Conservation (phyloP, 2,329 filamentous ascomycete genomes). For the Gnomoniopsis sp. region DNA sequence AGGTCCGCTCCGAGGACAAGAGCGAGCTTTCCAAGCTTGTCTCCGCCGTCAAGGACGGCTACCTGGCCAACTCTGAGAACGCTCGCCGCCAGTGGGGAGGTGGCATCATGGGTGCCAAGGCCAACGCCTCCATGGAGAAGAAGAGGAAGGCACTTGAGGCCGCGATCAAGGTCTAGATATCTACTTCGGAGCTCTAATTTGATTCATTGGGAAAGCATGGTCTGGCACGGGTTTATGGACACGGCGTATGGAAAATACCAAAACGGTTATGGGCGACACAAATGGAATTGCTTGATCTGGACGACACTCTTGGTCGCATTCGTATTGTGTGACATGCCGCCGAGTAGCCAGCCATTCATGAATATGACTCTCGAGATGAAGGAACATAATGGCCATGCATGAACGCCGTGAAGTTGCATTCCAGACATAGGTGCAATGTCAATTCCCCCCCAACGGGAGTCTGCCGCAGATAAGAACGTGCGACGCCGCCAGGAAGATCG, state of each 20-base stretch:
- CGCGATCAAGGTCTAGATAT: slow-evolving; percentile 92
- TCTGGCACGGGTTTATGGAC: slow-evolving; percentile 18
- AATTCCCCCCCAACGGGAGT: neutral
- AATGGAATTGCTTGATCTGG: slow-evolving; percentile 22
- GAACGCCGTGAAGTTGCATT: slow-evolving; percentile 3
- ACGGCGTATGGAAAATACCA: slow-evolving; percentile 33
- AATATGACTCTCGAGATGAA: slow-evolving; percentile 20
- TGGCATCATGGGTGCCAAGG: slow-evolving; percentile 99
- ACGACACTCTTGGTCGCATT: slow-evolving; percentile 18
- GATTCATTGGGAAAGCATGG: slow-evolving; percentile 21
- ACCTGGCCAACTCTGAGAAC: slow-evolving; percentile 93
- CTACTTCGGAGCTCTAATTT: slow-evolving; percentile 17
- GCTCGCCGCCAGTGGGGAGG: slow-evolving; percentile 94
- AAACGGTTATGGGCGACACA: slow-evolving; percentile 25
- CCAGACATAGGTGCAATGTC: neutral
- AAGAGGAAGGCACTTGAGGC: slow-evolving; percentile 89
- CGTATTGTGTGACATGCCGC: slow-evolving; percentile 20
- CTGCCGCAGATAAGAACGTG: neutral
- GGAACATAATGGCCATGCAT: neutral
- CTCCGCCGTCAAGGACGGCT: slow-evolving; percentile 95
- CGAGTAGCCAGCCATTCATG: slow-evolving; percentile 20
- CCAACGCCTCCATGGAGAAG: slow-evolving; percentile 73
- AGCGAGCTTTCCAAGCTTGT: slow-evolving; percentile 95
- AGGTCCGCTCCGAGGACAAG: slow-evolving; percentile 98
- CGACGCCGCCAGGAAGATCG: neutral